These are phyloP conservation scores for Gentiana straminea DNA, from an alignment of 257 asterid genomes.

Conservation along the genomic window DNA sequence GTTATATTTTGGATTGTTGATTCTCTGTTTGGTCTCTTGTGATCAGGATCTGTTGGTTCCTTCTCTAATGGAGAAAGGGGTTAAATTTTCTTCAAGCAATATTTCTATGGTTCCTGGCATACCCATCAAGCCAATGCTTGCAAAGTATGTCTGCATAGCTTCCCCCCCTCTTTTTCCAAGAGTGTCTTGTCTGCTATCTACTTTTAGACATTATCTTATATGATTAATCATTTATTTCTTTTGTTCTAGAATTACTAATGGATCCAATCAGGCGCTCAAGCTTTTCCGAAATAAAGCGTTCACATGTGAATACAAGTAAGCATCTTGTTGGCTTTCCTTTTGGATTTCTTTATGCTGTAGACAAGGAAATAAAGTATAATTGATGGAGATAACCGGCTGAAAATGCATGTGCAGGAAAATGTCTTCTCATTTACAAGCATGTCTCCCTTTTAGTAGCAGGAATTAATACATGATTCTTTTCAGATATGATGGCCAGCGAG, in stretches of 20 bases:
- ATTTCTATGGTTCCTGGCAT: conserved; percentile 81
- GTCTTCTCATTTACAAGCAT: not conserved
- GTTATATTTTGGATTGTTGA: not conserved
- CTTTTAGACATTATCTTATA: conserved; percentile 6
- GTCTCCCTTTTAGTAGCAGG: not conserved
- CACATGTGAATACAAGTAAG: conserved; percentile 87
- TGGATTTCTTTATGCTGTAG: not conserved
- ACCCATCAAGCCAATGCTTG: conserved; percentile 97
- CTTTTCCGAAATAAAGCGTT: conserved; percentile 59
- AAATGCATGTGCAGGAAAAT: not conserved
- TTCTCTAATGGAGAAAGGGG: conserved; percentile 63
- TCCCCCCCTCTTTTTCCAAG: not conserved
- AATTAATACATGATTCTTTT: conserved; percentile 12
- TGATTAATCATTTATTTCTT: conserved; percentile 11
- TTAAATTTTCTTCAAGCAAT: conserved; percentile 50
- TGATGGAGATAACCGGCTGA: not conserved
- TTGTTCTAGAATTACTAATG: conserved; percentile 67
- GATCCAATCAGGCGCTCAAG: conserved; percentile 57
- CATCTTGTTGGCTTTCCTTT: not conserved
- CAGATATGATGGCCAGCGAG: conserved; percentile 98
- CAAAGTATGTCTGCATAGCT: conserved; percentile 37
- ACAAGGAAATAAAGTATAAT: not conserved
- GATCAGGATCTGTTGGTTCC: conserved; percentile 71
- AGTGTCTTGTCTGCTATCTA: not conserved
- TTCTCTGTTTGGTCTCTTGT: not conserved